phyloP scores from a whole-genome alignment of 345 rosid species.

The Sisymbrium altissimum region DNA sequence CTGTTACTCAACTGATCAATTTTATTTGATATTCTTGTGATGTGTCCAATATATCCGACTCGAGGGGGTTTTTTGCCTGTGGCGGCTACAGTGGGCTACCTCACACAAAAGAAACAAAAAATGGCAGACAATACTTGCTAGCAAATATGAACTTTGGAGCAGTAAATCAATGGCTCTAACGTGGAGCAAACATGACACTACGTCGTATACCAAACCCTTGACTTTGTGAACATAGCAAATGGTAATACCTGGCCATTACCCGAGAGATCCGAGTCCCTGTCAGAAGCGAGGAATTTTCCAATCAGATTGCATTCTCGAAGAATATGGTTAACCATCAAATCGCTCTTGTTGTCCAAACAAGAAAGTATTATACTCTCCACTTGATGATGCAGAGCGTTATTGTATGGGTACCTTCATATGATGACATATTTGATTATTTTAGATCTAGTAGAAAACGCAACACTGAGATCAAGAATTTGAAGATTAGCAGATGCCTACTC shows the following conservation, averaged over 20 bases:
- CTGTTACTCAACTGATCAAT: constrained; percentile 66
- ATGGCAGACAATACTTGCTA: neutral
- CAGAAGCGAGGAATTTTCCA: constrained; percentile 68
- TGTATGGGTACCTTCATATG: constrained; percentile 82
- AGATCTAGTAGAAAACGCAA: neutral
- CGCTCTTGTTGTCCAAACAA: constrained; percentile 79
- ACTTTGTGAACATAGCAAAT: constrained; percentile 17
- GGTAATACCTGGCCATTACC: constrained; percentile 55
- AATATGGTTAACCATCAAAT: constrained; percentile 62
- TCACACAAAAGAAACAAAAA: constrained; percentile 16
- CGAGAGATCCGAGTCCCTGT: constrained; percentile 57
- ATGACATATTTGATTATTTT: constrained; percentile 15
- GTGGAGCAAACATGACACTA: neutral
- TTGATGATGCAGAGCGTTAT: constrained; percentile 94
- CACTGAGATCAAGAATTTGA: constrained; percentile 2
- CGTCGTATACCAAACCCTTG: neutral
- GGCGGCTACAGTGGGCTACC: constrained; percentile 80
- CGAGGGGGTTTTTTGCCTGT: constrained; percentile 68
- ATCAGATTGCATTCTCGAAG: constrained; percentile 81
- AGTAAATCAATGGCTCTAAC: neutral
- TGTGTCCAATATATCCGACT: constrained; percentile 86
- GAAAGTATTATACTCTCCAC: constrained; percentile 83
- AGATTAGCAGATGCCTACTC: constrained; percentile 56
- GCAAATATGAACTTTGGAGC: constrained; percentile 4
- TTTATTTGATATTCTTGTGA: constrained; percentile 84